These are phyloP conservation scores for Cladosporium phlei DNA, from an alignment of 2,329 filamentous ascomycete genomes.

Conservation along the genomic window DNA sequence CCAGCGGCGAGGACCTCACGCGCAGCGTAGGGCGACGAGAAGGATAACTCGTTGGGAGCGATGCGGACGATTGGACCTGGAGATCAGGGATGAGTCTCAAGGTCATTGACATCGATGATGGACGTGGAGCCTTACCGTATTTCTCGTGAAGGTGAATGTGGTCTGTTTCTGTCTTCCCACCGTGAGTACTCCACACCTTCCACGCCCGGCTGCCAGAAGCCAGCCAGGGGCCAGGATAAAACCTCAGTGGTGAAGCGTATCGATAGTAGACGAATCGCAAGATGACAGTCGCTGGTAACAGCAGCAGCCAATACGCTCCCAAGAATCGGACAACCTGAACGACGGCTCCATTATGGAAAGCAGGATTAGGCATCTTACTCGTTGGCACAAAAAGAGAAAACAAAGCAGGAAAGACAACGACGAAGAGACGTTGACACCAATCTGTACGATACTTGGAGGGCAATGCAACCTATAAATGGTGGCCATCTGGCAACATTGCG, in stretches of 20 bases:
- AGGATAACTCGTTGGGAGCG: slow-evolving; percentile 69
- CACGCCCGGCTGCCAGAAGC: slow-evolving; percentile 29
- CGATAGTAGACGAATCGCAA: slow-evolving; percentile 28
- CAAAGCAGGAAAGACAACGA: too few relatives aligned
- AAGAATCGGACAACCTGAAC: slow-evolving; percentile 17
- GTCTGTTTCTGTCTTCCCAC: slow-evolving; percentile 36
- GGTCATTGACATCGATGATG: neutral
- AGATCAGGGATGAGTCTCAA: neutral
- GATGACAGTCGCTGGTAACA: slow-evolving; percentile 23
- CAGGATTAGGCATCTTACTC: slow-evolving; percentile 17
- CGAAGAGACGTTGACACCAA: too few relatives aligned
- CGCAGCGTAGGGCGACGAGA: slow-evolving; percentile 67
- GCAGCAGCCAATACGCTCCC: slow-evolving; percentile 20
- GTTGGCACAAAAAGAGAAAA: too few relatives aligned
- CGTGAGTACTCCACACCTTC: slow-evolving; percentile 21
- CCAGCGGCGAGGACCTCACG: slow-evolving; percentile 63
- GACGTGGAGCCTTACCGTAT: slow-evolving; percentile 55
- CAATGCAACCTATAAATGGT: too few relatives aligned
- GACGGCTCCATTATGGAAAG: slow-evolving; percentile 15
- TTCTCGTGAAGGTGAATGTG: slow-evolving; percentile 64
- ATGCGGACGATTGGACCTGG: slow-evolving; percentile 56
- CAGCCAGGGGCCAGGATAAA: slow-evolving; percentile 27
- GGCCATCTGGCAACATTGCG: too few relatives aligned
- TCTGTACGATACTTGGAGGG: too few relatives aligned
- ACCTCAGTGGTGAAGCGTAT: slow-evolving; percentile 26